Conservation (phyloP, 202 grass and related monocot genomes). For the Sporobolus alterniflorus region DNA sequence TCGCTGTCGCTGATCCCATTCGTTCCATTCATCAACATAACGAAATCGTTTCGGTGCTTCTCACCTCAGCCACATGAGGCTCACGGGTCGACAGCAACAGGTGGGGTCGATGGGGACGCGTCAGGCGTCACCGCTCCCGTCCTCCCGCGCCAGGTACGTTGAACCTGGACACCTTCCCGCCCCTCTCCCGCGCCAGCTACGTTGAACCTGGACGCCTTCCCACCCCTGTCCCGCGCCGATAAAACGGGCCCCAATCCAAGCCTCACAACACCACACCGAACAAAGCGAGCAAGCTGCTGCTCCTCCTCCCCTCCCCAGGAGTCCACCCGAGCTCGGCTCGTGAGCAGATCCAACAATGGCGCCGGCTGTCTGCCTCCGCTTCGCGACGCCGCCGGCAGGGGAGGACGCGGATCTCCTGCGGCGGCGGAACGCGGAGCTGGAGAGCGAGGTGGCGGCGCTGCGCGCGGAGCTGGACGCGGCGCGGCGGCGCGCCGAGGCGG, state of each 20-base stretch:
- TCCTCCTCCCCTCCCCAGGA: not conserved
- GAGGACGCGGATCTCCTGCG: conserved; percentile 33
- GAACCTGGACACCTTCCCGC: conserved; percentile 48
- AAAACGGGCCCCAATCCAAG: not conserved
- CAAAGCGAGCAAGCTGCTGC: not conserved
- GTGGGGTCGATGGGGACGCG: no score
- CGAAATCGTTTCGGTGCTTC: no score
- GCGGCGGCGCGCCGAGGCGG: conserved; percentile 44
- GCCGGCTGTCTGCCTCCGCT: conserved; percentile 19
- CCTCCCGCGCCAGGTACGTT: not conserved
- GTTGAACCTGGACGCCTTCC: conserved; percentile 47
- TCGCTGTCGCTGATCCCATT: no score
- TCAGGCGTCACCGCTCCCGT: no score
- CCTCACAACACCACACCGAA: not conserved
- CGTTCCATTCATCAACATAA: no score
- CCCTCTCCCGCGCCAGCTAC: not conserved
- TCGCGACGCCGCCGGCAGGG: not conserved
- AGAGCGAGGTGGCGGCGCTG: conserved; percentile 48
- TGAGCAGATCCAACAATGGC: conserved; percentile 2
- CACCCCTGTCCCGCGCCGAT: not conserved
- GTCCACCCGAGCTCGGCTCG: no score
- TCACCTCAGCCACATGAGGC: no score
- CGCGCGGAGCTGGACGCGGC: conserved; percentile 31
- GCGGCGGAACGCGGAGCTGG: conserved; percentile 52
- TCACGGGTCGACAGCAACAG: no score